These are phyloP conservation scores for Nannizziopsis barbatae DNA, from an alignment of 2,329 filamentous ascomycete genomes.

Conservation along the genomic window DNA sequence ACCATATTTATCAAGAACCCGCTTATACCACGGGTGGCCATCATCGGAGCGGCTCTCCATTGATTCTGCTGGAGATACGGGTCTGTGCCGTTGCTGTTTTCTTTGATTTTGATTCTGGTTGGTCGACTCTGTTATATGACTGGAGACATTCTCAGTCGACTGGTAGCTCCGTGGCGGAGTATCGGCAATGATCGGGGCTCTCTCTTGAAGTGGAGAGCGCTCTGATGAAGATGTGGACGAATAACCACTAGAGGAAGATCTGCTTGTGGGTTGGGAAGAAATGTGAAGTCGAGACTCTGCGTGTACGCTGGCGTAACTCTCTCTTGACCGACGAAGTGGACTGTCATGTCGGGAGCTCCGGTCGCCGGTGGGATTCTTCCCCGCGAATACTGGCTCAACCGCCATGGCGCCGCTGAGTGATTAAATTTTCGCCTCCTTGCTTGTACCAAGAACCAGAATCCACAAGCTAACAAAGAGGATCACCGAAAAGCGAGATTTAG, in stretches of 20 bases:
- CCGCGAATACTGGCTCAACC: no score
- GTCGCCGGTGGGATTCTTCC: no score
- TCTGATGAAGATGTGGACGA: conserved; percentile 6
- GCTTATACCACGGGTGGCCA: conserved; percentile 35
- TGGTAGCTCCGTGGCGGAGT: conserved; percentile 23
- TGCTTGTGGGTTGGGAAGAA: not conserved
- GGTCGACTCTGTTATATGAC: not conserved
- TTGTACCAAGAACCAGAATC: no score
- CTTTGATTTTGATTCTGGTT: not conserved
- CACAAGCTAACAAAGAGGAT: no score
- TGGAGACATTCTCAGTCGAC: conserved; percentile 21
- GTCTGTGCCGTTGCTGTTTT: not conserved
- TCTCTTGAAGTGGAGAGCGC: conserved; percentile 2
- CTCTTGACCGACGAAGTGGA: no score
- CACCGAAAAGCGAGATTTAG: no score
- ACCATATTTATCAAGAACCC: conserved; percentile 48
- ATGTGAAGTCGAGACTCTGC: no score
- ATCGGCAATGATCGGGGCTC: conserved; percentile 6
- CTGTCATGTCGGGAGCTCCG: no score
- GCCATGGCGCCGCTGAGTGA: no score
- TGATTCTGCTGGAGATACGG: conserved; percentile 3
- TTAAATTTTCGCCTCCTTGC: no score
- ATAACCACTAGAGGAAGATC: conserved; percentile 6
- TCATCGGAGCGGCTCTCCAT: conserved; percentile 6
- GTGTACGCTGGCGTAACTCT: no score